Evolutionary conservation across 345 rosid genomes (phyloP), one percentile per base, ranked within the genome.

Genomic region (Bruguiera sexangula): DNA sequence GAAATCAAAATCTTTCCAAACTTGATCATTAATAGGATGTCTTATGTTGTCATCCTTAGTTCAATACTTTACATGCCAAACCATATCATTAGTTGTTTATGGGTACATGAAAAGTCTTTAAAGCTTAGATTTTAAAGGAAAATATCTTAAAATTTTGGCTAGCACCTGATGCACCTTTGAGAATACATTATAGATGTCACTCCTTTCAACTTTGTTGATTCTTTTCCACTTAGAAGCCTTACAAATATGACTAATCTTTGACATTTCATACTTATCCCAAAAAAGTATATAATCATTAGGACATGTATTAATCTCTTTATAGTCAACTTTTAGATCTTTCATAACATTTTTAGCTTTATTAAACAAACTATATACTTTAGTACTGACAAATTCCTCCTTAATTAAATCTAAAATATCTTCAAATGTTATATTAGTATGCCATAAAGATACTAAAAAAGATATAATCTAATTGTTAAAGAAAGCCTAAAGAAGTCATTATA

Each of bases 251-350:
- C 3, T 2, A 0, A 30, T 30, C 5, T 60, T 6, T 2, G 19
- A 1, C 27, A 60, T 31, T 60, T 8, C 22, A 1, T 30, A 3
- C 1, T n/a, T 30, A 30, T 30, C 32, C 32, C 5, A 30, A 30
- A 4, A 30, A 30, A 30, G 32, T 0, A 30, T 30, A n/a, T 48
- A 66, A 34, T 73, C 37, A 58, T 73, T 48, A 8, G 16, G 36
- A 50, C 62, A 65, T 6, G 43, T 24, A 46, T 60, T 15, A 6
- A 73, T 73, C 8, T 32, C 59, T 10, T 48, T 27, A 21, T 73
- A 73, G 2, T 53, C 22, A 20, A 73, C 13, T 16, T 66, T 39
- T 10, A 50, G 48, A 2, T 48, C 0, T 30, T 30, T 30, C 0
- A 30, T 4, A 4, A 30, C 3, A 30, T 3, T 30, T 30, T 30